Base-by-base conservation (phyloP, 768 basidiomycete species). In the Agaricus sinodeliciosus region DNA sequence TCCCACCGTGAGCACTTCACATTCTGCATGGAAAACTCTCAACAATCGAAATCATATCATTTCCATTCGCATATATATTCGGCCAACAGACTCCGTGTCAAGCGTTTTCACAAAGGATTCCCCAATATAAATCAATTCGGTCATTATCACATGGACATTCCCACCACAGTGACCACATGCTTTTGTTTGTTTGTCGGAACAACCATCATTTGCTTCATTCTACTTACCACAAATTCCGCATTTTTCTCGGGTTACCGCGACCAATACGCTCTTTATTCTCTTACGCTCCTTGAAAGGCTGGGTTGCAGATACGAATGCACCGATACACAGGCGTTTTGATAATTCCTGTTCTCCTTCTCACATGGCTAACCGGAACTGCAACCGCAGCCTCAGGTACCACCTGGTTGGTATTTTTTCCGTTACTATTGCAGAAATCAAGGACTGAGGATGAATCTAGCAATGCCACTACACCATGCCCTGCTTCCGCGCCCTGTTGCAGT, bases 401-500 rank as follows among this genome's bases (percentile, higher is more conserved):
- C 31, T 31, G 31, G 31, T 39, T 54, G 56, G 56, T 49, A 22
- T 9, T 27, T 44, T 16, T 22, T 11, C 9, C 31, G 4, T 9
- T 15, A 11, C 31, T 7, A 11, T 31, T 31, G 31, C 31, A 31
- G 31, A 11, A 8, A 11, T 5, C 31, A 31, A 31, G 31, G 31
- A 31, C 31, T n/a, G 8, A 15, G 16, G 8, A 34, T 8, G n/a
- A 4, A 41, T 31, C 22, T 11, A 78, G 78, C 61, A 77, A 76
- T 58, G 65, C 64, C 13, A 77, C 73, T 9, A 66, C 64, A 6
- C 70, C 67, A 6, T 80, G 79, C 59, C 70, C 76, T 16, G 55
- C 65, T 8, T 62, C 68, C 16, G 70, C 73, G 15, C 78, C 79
- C 12, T 81, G 79, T 58, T 80, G 78, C 65, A 79, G 77, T 78